Conservation (phyloP, 75 land plant genomes). For the Larix kaempferi region DNA sequence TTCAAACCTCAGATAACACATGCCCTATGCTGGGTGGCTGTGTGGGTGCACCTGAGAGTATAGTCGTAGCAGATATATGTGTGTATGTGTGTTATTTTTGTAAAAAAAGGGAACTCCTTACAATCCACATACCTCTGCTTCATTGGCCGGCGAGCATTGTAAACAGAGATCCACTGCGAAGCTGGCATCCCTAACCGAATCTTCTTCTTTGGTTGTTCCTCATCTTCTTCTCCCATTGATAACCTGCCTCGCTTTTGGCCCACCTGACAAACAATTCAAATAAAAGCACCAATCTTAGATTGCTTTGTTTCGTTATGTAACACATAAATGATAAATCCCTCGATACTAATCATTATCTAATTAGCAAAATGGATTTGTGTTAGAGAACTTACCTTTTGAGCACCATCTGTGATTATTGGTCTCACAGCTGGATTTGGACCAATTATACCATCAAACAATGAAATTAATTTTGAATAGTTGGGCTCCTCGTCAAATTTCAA, state of each 20-base stretch:
- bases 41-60: too few relatives aligned
- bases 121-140: slow-evolving; percentile 65
- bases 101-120: too few relatives aligned
- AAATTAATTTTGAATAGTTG: slow-evolving; percentile 79
- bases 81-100: too few relatives aligned
- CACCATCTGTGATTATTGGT: slow-evolving; percentile 96
- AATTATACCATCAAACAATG: slow-evolving; percentile 84
- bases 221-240: slow-evolving; percentile 64
- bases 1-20: too few relatives aligned
- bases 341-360: too few relatives aligned
- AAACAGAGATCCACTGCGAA: slow-evolving; percentile 87
- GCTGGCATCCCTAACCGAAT: slow-evolving; percentile 85
- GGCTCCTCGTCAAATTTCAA: slow-evolving; percentile 98
- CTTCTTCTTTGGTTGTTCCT: slow-evolving; percentile 82
- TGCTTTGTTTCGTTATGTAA: background rate
- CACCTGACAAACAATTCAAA: slow-evolving; percentile 55
- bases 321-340: background rate
- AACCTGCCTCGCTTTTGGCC: slow-evolving; percentile 87
- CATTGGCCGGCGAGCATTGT: slow-evolving; percentile 84
- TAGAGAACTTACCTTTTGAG: slow-evolving; percentile 69
- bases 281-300: slow-evolving; percentile 2
- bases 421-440: slow-evolving; percentile 87
- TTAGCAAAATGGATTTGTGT: background rate
- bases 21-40: too few relatives aligned
- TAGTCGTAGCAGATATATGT: too few relatives aligned